A percentile compares a stretch with the other conserved stretches of the same genome.
These are phyloP conservation scores for Metschnikowia koreensis DNA, from an alignment of 805 yeast species.

Conservation along the genomic window DNA sequence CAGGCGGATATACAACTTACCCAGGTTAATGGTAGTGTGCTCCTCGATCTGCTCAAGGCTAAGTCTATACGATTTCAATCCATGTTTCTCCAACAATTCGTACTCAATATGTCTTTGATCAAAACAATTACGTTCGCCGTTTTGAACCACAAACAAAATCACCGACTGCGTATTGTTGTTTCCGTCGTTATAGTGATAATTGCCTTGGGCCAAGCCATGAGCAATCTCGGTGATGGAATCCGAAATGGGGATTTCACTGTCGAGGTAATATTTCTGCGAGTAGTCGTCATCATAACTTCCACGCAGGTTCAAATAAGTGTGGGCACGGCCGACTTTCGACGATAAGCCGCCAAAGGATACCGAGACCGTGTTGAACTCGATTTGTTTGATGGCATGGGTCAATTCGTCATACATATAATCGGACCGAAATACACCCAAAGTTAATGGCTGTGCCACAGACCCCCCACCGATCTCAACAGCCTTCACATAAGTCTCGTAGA, in stretches of 20 bases:
- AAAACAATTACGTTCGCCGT: conserved; percentile 81
- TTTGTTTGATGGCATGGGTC: conserved; percentile 68
- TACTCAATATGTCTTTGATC: conserved; percentile 89
- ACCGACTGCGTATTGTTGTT: conserved; percentile 37
- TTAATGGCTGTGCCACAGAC: conserved; percentile 56
- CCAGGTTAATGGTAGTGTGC: conserved; percentile 40
- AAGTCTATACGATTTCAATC: conserved; percentile 61
- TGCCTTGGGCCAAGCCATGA: conserved; percentile 66
- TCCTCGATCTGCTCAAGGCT: conserved; percentile 58
- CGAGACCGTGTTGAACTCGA: conserved; percentile 93
- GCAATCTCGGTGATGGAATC: conserved; percentile 63
- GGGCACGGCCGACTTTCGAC: conserved; percentile 73
- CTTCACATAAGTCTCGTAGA: conserved; percentile 57
- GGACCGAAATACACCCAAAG: conserved; percentile 83
- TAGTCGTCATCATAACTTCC: conserved; percentile 54
- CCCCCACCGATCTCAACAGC: conserved; percentile 46
- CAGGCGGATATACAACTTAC: conserved; percentile 51
- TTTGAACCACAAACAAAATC: conserved; percentile 78
- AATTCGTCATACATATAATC: conserved; percentile 71
- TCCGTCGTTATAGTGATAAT: conserved; percentile 47
- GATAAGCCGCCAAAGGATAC: conserved; percentile 94
- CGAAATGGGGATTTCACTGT: conserved; percentile 60
- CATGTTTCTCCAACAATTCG: conserved; percentile 53
- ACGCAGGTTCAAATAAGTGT: conserved; percentile 56
- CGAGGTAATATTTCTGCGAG: conserved; percentile 42